Evolutionary conservation across 306 rosid species (phyloP).

Genomic region (Gleditsia sinensis): DNA sequence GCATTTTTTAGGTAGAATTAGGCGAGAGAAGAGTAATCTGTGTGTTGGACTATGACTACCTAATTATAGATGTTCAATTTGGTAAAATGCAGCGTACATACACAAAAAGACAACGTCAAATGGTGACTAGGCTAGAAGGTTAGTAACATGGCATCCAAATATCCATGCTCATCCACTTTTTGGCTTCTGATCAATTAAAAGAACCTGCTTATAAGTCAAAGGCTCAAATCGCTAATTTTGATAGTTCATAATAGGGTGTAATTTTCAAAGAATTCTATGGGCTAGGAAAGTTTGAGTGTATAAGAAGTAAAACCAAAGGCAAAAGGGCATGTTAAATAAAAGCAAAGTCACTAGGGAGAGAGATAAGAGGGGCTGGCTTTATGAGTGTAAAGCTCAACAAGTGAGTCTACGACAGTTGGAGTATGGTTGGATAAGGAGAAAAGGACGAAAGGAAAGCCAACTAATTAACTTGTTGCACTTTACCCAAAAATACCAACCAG

Average conservation of each 20-base stretch:
- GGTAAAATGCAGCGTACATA: neutral
- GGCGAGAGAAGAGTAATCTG: neutral
- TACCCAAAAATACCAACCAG: neutral
- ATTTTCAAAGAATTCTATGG: no score
- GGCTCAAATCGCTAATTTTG: no score
- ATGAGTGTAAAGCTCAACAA: neutral
- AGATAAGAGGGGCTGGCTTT: no score
- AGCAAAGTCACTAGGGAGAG: neutral
- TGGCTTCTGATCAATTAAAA: neutral
- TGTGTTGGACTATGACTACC: constrained; percentile 10
- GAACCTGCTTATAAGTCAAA: no score
- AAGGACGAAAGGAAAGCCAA: neutral
- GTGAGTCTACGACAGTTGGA: neutral
- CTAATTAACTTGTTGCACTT: neutral
- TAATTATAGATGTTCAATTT: neutral
- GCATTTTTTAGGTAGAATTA: no score
- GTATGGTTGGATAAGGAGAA: neutral
- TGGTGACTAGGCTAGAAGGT: neutral
- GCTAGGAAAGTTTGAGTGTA: neutral
- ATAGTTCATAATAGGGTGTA: no score
- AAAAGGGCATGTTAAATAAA: neutral
- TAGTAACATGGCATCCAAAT: neutral
- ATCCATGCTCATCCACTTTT: neutral
- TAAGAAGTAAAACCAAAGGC: neutral
- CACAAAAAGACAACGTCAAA: neutral